Base-by-base conservation (phyloP, 495 filamentous ascomycete species). In the Neurospora sp. region DNA sequence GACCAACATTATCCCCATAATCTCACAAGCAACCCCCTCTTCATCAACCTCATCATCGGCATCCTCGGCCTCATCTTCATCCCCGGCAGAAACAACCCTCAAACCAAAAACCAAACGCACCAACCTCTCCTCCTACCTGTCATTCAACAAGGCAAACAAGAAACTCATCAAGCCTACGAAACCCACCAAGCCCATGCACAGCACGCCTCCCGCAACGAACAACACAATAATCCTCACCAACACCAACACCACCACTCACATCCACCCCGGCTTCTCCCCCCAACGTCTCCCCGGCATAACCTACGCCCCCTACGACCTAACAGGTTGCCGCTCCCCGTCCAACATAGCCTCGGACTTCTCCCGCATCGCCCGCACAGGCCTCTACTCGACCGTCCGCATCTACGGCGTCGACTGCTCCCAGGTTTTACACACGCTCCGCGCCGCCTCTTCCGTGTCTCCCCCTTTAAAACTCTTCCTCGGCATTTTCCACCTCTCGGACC, bases 381-480 rank as follows among this genome's bases (percentile, higher is more conserved):
- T 78, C 8, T 93, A 89, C 81, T 79, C 84, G 14, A 78, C 89
- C 38, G 80, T 97, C 70, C 91, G 94, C 70, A 86, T 94, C 76
- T 97, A 97, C 79, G 94, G 93, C 42, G 87, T 88, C 40, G 92
- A 93, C 79, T 96, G 94, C 81, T 83, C 91, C 76, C 91, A 94
- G 77, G 84, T 93, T 14, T 74, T 82, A 2, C 87, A 82, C 12
- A 89, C 92, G 6, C 78, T 90, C 6, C 77, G 82, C 8, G 90
- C 90, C 3, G 91, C 88, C 4, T 86, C 87, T 37, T 77, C 81
- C 7, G 83, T 87, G 42, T 65, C 53, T 4, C 27, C 53, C 0
- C 85, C 85, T 39, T 86, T 91, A 74, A 89, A 89, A 75, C 80
- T 97, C 71, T 91, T 97, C 76, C 84, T 89, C 16, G 94, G 93